Percentiles rank a stretch among this genome's conserved stretches.
Evolutionary conservation across 805 yeast species (phyloP).

Genomic region (Suhomyces kilbournensis): DNA sequence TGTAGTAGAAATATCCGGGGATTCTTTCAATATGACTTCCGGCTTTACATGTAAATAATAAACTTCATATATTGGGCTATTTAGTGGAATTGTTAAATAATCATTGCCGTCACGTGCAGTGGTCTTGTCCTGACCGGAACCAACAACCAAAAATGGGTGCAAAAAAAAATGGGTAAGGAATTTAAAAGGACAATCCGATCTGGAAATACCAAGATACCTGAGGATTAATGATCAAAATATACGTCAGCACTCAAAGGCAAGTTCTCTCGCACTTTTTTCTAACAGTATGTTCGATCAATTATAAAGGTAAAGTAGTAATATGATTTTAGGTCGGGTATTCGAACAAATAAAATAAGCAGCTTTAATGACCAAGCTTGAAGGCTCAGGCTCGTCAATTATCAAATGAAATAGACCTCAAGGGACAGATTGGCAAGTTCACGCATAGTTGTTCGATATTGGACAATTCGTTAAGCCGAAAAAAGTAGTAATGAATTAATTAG

Average conservation of each 20-base stretch:
- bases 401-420: background rate
- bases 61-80: background rate
- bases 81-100: background rate
- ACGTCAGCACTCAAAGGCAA: background rate
- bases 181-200: background rate
- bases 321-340: background rate
- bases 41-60: background rate
- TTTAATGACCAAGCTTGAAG: background rate
- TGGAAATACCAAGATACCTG: background rate
- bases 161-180: background rate
- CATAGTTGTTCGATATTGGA: background rate
- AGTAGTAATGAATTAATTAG: background rate
- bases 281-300: background rate
- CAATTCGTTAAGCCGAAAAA: background rate
- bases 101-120: background rate
- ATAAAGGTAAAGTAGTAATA: background rate
- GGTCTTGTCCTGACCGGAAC: background rate
- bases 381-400: background rate
- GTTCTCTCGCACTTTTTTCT: background rate
- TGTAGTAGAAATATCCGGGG: background rate
- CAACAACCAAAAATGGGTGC: background rate
- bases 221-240: constrained; percentile 1
- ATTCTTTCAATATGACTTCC: background rate
- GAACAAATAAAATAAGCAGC: background rate
- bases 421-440: background rate